phyloP scores from a whole-genome alignment of 495 filamentous ascomycete genomes.

The Podospora conica region DNA sequence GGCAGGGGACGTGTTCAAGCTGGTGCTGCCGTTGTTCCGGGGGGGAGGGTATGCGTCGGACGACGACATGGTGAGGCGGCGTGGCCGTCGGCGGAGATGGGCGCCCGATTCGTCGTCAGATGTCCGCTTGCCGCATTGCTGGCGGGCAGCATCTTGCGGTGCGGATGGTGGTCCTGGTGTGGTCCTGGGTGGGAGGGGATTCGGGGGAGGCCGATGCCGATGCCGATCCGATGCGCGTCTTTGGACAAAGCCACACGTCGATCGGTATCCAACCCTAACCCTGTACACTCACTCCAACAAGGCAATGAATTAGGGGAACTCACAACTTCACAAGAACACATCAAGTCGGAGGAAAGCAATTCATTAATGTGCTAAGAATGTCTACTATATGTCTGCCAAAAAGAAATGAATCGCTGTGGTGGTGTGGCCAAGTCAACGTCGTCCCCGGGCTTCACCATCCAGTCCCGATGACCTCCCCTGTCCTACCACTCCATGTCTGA shows the following conservation, averaged over 20 bases:
- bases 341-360: background rate
- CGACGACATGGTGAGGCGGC: conserved; percentile 4
- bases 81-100: background rate
- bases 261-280: conserved; percentile 1
- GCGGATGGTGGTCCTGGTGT: background rate
- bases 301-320: background rate
- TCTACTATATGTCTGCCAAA: background rate
- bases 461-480: background rate
- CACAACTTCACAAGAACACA: background rate
- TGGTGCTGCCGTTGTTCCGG: background rate
- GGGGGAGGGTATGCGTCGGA: background rate
- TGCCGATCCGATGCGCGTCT: background rate
- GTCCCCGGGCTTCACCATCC: background rate
- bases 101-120: conserved; percentile 14
- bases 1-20: background rate
- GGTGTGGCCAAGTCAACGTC: background rate
- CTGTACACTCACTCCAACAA: background rate
- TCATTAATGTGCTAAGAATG: background rate
- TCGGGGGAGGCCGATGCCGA: background rate
- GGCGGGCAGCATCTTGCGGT: conserved; percentile 23
- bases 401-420: background rate
- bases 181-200: background rate
- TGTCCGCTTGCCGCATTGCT: conserved; percentile 22
- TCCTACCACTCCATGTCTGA: background rate
- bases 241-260: background rate